Percentiles rank a stretch among this genome's conserved stretches.
These are phyloP conservation scores for Lasiodiplodia sp. DNA, from an alignment of 2,329 filamentous ascomycete species.

Conservation along the genomic window DNA sequence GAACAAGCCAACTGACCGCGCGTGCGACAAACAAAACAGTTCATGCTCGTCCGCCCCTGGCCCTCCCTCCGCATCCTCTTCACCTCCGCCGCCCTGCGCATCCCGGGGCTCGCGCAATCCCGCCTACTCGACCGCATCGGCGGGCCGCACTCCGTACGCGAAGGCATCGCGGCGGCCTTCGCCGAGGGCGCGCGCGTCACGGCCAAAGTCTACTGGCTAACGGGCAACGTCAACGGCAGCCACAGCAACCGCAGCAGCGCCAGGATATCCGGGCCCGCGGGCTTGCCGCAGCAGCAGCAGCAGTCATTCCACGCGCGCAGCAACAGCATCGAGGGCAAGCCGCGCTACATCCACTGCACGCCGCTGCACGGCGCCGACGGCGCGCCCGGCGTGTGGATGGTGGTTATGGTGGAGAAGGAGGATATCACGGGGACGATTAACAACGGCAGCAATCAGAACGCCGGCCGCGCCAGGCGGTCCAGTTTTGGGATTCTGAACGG, in stretches of 20 bases:
- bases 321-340: conserved; percentile 55
- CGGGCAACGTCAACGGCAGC: conserved; percentile 15
- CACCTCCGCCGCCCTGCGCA: conserved; percentile 54
- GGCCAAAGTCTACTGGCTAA: conserved; percentile 72
- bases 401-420: conserved; percentile 74
- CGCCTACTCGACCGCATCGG: conserved; percentile 54
- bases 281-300: no score
- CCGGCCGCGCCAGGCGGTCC: conserved; percentile 2
- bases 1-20: conserved; percentile 3
- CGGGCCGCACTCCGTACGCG: conserved; percentile 58
- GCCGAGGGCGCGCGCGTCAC: conserved; percentile 74
- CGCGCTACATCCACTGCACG: conserved; percentile 78
- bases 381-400: conserved; percentile 76
- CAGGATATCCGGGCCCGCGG: not conserved
- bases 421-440: conserved; percentile 20
- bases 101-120: conserved; percentile 54
- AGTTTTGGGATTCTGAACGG: conserved; percentile 12
- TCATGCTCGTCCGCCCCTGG: conserved; percentile 55
- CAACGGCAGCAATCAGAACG: not conserved
- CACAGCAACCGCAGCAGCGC: not conserved
- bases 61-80: conserved; percentile 56
- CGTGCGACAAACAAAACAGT: conserved; percentile 38
- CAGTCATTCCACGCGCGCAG: conserved; percentile 10
- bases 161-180: conserved; percentile 64
- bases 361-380: conserved; percentile 71